Percentiles rank a stretch among this genome's conserved stretches.
phyloP scores from a whole-genome alignment of 2,329 filamentous ascomycete genomes.

The Volutella citrinella region DNA sequence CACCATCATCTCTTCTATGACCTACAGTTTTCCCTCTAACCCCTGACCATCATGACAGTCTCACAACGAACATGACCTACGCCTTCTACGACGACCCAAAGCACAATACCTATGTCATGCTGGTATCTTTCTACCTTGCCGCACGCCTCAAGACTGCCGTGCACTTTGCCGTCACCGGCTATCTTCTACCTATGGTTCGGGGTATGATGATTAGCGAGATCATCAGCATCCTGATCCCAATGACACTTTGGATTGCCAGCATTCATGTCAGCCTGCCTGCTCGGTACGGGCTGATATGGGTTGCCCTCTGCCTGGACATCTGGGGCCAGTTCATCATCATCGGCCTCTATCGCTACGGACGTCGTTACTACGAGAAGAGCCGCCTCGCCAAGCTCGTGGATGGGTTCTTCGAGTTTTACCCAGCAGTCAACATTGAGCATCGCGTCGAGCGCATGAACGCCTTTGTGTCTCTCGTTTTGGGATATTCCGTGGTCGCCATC shows the following conservation, averaged over 20 bases:
- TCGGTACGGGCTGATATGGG: conserved; percentile 54
- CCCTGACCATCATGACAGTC: conserved; percentile 33
- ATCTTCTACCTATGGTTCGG: conserved; percentile 55
- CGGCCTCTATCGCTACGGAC: conserved; percentile 32
- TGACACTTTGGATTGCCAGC: conserved; percentile 57
- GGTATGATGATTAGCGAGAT: conserved; percentile 51
- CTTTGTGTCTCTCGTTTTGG: conserved; percentile 63
- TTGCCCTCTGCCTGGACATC: conserved; percentile 54
- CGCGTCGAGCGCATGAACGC: conserved; percentile 62
- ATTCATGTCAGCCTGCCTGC: conserved; percentile 54
- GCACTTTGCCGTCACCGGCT: conserved; percentile 45
- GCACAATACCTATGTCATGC: conserved; percentile 52
- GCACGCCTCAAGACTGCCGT: conserved; percentile 51
- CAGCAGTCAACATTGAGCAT: conserved; percentile 64
- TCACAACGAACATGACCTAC: conserved; percentile 61
- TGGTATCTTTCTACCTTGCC: conserved; percentile 60
- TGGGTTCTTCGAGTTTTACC: conserved; percentile 54
- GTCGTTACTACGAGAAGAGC: conserved; percentile 14
- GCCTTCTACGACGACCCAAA: conserved; percentile 44
- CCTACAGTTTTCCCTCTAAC: no score
- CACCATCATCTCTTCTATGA: no score
- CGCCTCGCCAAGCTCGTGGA: conserved; percentile 24
- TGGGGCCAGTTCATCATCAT: conserved; percentile 44
- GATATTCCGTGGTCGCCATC: conserved; percentile 60
- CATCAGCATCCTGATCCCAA: conserved; percentile 42